phyloP scores from a whole-genome alignment of 1,284 basidiomycete species.

The Ganoderma leucocontextum region DNA sequence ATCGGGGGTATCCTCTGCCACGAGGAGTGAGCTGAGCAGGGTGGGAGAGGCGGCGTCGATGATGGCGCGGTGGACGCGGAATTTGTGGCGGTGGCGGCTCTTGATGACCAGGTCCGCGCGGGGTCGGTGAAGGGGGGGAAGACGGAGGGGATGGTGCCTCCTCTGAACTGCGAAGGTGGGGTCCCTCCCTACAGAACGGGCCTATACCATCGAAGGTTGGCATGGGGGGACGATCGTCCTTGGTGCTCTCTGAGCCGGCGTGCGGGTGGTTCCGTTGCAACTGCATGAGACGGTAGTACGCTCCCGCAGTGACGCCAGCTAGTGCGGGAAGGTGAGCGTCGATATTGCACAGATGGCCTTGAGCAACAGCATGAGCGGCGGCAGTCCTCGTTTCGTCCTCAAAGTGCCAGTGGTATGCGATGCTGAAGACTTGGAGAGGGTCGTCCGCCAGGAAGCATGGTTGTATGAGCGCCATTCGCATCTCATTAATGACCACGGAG shows the following conservation, averaged over 20 bases:
- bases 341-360: neutral
- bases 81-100: neutral
- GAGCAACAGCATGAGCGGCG: neutral
- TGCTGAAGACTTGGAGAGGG: neutral
- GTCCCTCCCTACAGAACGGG: neutral
- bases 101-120: neutral
- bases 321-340: neutral
- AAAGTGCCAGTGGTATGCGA: neutral
- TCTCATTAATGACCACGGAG: neutral
- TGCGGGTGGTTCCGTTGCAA: neutral
- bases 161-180: neutral
- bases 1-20: neutral
- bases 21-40: neutral
- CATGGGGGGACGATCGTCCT: neutral
- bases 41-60: neutral
- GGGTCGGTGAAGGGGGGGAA: neutral
- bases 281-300: neutral
- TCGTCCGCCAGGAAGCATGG: neutral
- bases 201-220: neutral
- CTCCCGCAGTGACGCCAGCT: neutral
- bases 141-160: neutral
- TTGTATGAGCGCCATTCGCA: conserved; percentile 1
- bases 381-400: neutral
- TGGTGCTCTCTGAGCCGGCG: neutral
- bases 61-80: conserved; percentile 2